These are phyloP conservation scores for Phytophthora constricta DNA, from an alignment of 352 stramenopile genomes.

Conservation along the genomic window DNA sequence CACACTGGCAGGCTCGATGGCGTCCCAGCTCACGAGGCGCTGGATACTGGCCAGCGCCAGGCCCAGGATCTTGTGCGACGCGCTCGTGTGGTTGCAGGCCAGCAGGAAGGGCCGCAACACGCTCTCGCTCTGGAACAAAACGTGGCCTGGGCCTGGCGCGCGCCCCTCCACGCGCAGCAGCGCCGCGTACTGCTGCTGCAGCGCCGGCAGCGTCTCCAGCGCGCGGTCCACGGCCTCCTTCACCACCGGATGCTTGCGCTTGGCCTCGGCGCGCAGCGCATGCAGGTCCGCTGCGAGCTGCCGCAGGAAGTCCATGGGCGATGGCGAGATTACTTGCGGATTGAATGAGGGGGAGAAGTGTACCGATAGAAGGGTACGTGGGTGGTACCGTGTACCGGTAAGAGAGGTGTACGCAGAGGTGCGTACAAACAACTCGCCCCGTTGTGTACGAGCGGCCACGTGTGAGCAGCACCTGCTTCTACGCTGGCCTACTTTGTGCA, in stretches of 20 bases:
- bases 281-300: constrained; percentile 91
- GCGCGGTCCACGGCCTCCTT: constrained; percentile 96
- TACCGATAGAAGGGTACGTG: no score
- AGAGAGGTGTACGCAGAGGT: no score
- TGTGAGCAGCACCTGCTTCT: no score
- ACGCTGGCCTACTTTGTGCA: no score
- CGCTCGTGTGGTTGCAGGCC: constrained; percentile 97
- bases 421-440: no score
- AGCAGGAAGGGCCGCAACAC: constrained; percentile 97
- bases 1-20: constrained; percentile 94
- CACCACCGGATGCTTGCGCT: constrained; percentile 93
- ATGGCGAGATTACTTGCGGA: not conserved
- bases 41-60: constrained; percentile 96
- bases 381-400: no score
- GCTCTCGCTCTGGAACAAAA: constrained; percentile 94
- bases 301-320: constrained; percentile 92
- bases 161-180: constrained; percentile 72
- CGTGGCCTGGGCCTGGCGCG: constrained; percentile 89
- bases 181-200: constrained; percentile 95
- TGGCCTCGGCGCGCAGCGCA: constrained; percentile 82
- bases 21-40: constrained; percentile 94
- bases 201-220: constrained; percentile 91
- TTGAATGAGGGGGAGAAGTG: no score
- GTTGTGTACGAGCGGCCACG: no score
- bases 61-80: constrained; percentile 93